These are phyloP conservation scores for Hymenoscyphus fraxineus DNA, from an alignment of 2,329 filamentous ascomycete genomes.

Conservation along the genomic window DNA sequence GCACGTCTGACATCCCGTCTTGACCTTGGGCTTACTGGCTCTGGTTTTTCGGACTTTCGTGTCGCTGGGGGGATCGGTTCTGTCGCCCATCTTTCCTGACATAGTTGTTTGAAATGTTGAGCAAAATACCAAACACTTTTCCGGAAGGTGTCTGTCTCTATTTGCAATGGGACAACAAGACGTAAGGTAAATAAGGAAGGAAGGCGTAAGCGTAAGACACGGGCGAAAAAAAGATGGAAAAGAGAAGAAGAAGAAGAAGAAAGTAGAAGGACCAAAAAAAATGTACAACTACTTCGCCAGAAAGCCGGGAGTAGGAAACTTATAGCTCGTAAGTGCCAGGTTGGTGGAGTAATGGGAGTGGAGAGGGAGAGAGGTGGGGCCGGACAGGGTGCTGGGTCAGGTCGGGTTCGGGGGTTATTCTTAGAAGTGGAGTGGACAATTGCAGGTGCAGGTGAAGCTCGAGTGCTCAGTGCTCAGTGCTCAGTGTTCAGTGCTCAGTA, in stretches of 20 bases:
- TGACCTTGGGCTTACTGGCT: conserved; percentile 33
- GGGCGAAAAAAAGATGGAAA: neutral
- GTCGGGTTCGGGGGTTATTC: no score
- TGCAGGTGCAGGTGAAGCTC: neutral
- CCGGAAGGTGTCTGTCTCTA: neutral
- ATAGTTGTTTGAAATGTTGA: neutral
- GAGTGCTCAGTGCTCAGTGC: no score
- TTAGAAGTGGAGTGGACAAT: neutral
- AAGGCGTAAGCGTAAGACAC: neutral
- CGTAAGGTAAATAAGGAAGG: neutral
- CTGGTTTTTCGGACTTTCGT: conserved; percentile 19
- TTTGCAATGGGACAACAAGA: neutral
- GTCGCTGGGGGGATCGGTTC: conserved; percentile 5
- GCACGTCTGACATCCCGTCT: conserved; percentile 34
- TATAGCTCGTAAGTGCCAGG: neutral
- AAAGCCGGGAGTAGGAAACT: neutral
- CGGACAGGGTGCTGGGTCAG: no score
- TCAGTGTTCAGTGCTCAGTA: neutral
- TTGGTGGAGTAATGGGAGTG: neutral
- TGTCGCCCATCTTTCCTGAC: conserved; percentile 7
- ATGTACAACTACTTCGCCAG: neutral
- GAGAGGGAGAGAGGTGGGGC: neutral
- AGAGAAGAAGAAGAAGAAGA: neutral
- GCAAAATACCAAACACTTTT: neutral
- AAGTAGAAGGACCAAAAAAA: neutral